phyloP scores from a whole-genome alignment of 257 asterid species.

The Petunia axillaris region DNA sequence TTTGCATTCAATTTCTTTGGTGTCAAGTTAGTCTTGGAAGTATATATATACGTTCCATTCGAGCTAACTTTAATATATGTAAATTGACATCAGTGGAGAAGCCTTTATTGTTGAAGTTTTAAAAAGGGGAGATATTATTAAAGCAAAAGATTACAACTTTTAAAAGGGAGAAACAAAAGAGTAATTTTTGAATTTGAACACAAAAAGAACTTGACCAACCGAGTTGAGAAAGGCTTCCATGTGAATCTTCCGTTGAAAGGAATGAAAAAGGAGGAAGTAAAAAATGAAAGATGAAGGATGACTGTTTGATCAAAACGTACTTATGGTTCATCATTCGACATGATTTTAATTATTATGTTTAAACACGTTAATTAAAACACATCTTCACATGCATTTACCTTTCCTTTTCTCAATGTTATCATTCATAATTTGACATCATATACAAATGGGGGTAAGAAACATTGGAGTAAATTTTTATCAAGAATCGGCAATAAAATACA shows the following conservation, averaged over 20 bases:
- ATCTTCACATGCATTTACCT: neutral
- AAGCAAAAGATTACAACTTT: neutral
- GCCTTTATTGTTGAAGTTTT: neutral
- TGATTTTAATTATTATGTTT: slow-evolving; percentile 12
- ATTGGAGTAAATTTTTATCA: neutral
- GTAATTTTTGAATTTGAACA: neutral
- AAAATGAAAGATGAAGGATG: neutral
- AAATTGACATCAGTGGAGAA: neutral
- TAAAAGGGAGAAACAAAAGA: neutral
- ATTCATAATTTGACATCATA: neutral
- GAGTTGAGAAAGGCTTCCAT: too few species aligned
- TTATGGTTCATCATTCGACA: neutral
- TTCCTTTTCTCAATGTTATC: neutral
- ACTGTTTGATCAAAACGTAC: neutral
- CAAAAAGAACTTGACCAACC: too few species aligned
- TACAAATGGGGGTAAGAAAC: neutral
- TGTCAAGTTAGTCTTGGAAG: neutral
- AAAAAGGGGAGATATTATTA: neutral
- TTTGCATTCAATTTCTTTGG: neutral
- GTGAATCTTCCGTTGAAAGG: too few species aligned
- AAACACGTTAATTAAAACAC: neutral
- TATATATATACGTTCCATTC: neutral
- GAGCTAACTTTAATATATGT: slow-evolving; percentile 4
- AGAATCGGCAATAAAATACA: neutral
- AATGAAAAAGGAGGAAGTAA: neutral